Conservation (phyloP, 2,329 filamentous ascomycete species). For the Aureobasidium sp. region DNA sequence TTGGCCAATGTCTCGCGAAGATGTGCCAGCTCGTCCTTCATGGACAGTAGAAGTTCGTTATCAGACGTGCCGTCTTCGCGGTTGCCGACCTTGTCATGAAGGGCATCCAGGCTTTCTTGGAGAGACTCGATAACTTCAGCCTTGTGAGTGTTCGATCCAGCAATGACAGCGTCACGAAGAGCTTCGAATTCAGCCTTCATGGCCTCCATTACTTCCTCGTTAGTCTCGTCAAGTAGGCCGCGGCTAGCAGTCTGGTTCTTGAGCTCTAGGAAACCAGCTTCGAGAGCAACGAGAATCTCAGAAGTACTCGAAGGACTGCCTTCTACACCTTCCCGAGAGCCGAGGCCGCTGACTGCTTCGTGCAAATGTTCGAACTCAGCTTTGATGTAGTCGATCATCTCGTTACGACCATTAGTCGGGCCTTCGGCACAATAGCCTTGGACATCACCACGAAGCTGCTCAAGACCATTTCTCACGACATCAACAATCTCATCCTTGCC, state of each 20-base stretch:
- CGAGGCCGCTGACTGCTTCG: conserved; percentile 42
- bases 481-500: conserved; percentile 75
- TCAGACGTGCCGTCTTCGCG: conserved; percentile 31
- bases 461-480: conserved; percentile 57
- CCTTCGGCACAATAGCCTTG: conserved; percentile 45
- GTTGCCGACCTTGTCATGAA: conserved; percentile 39
- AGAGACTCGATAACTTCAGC: conserved; percentile 57
- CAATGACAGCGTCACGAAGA: conserved; percentile 68
- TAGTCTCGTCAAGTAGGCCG: conserved; percentile 31
- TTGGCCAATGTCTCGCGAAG: conserved; percentile 52
- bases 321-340: conserved; percentile 11
- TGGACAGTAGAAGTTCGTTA: conserved; percentile 40
- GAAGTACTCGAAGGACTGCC: conserved; percentile 26
- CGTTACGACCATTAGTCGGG: conserved; percentile 35
- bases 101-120: conserved; percentile 44
- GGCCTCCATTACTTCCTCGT: conserved; percentile 54
- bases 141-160: conserved; percentile 49
- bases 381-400: conserved; percentile 45
- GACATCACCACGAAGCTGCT: conserved; percentile 55
- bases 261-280: conserved; percentile 35
- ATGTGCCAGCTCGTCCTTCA: conserved; percentile 56
- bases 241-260: conserved; percentile 34
- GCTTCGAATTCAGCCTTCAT: conserved; percentile 78
- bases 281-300: conserved; percentile 34
- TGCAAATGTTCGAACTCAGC: conserved; percentile 57